Evolutionary conservation across 768 basidiomycete species (phyloP), one percentile per base, ranked within the genome.

Genomic region (Leccinum subtestaceum): DNA sequence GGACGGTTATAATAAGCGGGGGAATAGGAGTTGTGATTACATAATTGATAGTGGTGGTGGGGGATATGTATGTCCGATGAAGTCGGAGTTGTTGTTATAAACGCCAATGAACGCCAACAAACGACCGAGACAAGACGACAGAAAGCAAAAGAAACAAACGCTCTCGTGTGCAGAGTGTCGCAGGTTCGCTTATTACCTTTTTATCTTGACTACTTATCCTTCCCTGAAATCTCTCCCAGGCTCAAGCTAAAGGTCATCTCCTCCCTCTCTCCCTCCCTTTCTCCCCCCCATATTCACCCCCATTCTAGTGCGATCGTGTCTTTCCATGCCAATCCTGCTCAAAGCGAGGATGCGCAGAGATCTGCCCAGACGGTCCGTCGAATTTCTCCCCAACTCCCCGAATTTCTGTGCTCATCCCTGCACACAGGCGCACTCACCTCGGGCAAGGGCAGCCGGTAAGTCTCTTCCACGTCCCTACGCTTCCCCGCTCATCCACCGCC

Each of bases 251-350:
- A 84, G 77, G 84, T 85, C 62, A 29, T 29, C n/a, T 58, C 21
- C 11, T 15, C 21, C 7, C 50, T 1, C 29, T 13, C 13, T 43
- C 38, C 5, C 6, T 23, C 27, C 27, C 46, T 19, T 15, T 13
- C n/a, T 36, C 23, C 66, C 63, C 52, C 7, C 23, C 47, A 10
- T 12, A 25, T 4, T 25, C 23, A 48, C 23, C 47, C 60, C 12
- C 54, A 32, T 43, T 13, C 4, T 7, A 84, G 84, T 86, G 85
- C 66, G 85, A 86, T 74, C 83, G 85, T 56, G 76, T 82, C 5
- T 85, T 86, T 65, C 85, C 85, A 25, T 86, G 85, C 65, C 82
- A 85, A 75, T 85, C 84, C 53, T 86, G 85, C 65, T 81, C 82
- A 27, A 86, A 86, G 70, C 76, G 85, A 61, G 85, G 87, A 2